A percentile compares a stretch with the other conserved stretches of the same genome.
These are phyloP conservation scores for Aspergillus homomorphus DNA, from an alignment of 495 filamentous ascomycete species.

Conservation along the genomic window DNA sequence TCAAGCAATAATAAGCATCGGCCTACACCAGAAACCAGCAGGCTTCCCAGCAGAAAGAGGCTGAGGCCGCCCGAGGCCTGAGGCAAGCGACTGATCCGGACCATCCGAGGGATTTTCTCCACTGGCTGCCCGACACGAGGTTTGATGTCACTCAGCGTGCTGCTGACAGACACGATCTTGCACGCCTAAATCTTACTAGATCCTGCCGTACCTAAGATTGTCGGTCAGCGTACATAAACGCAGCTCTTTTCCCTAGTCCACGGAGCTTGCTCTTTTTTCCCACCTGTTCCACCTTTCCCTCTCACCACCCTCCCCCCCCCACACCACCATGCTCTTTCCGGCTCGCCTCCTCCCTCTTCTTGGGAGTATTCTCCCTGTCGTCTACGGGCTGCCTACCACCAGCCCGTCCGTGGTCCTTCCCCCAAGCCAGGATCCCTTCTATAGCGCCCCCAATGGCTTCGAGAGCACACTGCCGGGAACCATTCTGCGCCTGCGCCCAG, in stretches of 20 bases:
- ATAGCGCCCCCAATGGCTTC: slow-evolving; percentile 38
- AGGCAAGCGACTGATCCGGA: no score
- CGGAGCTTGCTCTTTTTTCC: neutral
- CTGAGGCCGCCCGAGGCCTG: neutral
- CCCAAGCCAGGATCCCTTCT: slow-evolving; percentile 40
- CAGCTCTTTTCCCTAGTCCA: neutral
- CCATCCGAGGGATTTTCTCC: neutral
- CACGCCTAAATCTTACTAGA: no score
- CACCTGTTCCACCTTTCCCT: neutral
- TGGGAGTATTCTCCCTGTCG: neutral
- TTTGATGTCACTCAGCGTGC: neutral
- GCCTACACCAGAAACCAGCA: neutral
- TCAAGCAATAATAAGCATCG: neutral
- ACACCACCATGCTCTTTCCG: neutral
- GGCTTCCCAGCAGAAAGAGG: neutral
- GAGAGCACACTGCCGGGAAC: slow-evolving; percentile 34
- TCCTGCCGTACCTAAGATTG: neutral
- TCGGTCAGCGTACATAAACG: neutral
- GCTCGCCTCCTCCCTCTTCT: neutral
- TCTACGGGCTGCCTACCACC: neutral
- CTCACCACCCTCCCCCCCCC: neutral
- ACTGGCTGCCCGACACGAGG: neutral
- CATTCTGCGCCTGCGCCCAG: slow-evolving; percentile 39
- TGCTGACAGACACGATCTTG: neutral
- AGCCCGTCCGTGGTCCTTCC: slow-evolving; percentile 1